Evolutionary conservation across 306 rosid species (phyloP).

Genomic region (Cucumis cinereus): DNA sequence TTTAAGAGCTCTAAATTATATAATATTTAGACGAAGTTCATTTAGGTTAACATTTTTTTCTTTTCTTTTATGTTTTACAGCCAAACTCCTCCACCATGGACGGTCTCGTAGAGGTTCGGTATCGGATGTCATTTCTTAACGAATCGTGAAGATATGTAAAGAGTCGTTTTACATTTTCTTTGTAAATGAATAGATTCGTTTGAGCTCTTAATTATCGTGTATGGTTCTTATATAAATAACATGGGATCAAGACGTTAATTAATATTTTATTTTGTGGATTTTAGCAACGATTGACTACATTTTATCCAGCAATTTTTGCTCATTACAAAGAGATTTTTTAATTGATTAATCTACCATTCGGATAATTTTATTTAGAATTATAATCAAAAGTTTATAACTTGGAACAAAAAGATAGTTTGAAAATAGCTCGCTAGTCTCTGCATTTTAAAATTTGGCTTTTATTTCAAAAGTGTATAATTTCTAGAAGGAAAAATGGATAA

Average conservation of each 20-base stretch:
- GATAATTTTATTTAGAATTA: background rate
- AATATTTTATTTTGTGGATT: background rate
- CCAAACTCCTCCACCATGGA: conserved; percentile 17
- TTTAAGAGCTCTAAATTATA: background rate
- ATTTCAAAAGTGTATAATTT: background rate
- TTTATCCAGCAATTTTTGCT: background rate
- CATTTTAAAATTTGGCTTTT: background rate
- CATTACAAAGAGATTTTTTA: background rate
- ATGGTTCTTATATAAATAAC: background rate
- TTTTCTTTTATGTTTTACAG: background rate
- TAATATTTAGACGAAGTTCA: background rate
- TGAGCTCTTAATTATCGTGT: background rate
- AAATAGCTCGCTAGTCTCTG: background rate
- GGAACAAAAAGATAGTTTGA: background rate
- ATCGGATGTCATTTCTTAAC: background rate
- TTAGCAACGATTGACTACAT: background rate
- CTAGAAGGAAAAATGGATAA: background rate
- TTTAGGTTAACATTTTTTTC: background rate
- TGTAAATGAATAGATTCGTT: background rate
- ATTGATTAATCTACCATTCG: background rate
- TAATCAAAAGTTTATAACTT: background rate
- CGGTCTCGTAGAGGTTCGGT: conserved; percentile 3
- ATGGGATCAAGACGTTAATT: background rate
- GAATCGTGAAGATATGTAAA: background rate
- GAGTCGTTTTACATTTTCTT: background rate